Evolutionary conservation across 371 early-diverging fungal species (phyloP).

Genomic region (Sporodiniella umbellata): DNA sequence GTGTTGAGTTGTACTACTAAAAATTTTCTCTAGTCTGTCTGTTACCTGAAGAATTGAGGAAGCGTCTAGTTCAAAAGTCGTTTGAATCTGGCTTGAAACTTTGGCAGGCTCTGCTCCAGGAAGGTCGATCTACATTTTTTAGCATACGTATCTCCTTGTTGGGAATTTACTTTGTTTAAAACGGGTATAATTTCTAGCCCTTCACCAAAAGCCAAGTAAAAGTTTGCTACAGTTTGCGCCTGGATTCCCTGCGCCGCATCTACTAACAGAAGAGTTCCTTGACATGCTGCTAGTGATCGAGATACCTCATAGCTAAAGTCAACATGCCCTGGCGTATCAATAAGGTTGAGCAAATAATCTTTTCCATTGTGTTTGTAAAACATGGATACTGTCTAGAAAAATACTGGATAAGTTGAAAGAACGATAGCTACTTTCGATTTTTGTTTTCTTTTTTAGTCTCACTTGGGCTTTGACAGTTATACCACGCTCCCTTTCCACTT

Average conservation of each 20-base stretch:
- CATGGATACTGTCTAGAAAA: conserved; percentile 81
- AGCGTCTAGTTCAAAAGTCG: conserved; percentile 83
- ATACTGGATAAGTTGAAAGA: no score
- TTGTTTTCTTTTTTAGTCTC: no score
- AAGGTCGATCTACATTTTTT: conserved; percentile 70
- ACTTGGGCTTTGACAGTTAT: conserved; percentile 98
- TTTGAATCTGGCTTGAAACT: conserved; percentile 76
- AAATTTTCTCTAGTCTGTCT: not conserved
- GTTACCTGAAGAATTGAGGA: conserved; percentile 40
- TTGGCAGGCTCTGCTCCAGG: conserved; percentile 85
- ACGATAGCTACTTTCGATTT: no score
- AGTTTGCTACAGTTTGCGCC: conserved; percentile 96
- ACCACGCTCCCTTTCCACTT: conserved; percentile 93
- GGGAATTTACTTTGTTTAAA: conserved; percentile 78
- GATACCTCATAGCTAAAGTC: conserved; percentile 93
- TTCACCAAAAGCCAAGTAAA: conserved; percentile 89
- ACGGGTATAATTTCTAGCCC: conserved; percentile 87
- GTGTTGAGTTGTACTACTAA: no score
- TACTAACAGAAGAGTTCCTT: conserved; percentile 87
- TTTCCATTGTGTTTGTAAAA: conserved; percentile 73
- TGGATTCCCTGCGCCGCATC: conserved; percentile 92
- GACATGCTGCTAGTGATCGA: conserved; percentile 85
- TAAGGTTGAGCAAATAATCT: conserved; percentile 79
- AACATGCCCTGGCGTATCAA: conserved; percentile 89
- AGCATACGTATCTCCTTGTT: no score